Evolutionary conservation across 192 early-diverging fungal species (phyloP).

Genomic region (Podila minutissima): DNA sequence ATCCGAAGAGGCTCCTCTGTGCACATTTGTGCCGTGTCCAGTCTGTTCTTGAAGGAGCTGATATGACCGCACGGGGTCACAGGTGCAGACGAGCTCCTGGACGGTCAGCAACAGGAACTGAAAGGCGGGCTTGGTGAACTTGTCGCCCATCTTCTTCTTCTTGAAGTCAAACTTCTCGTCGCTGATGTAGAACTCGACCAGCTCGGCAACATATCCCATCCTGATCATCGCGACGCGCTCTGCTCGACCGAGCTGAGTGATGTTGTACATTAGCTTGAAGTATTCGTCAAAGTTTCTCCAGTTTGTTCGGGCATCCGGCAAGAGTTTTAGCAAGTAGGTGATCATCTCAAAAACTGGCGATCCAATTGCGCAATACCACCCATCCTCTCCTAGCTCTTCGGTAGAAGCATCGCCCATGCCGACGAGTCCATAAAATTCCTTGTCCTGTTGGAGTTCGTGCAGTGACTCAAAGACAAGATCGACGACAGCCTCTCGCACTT

Average conservation of each 20-base stretch:
- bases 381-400: constrained; percentile 7
- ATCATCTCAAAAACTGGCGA: constrained; percentile 30
- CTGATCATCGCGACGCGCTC: constrained; percentile 46
- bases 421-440: constrained; percentile 35
- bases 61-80: constrained; percentile 32
- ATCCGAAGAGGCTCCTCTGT: constrained; percentile 7
- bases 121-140: constrained; percentile 57
- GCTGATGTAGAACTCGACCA: constrained; percentile 46
- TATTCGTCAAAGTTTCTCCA: constrained; percentile 61
- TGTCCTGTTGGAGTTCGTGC: constrained; percentile 32
- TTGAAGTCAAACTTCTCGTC: constrained; percentile 47
- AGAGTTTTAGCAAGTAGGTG: constrained; percentile 17
- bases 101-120: constrained; percentile 45
- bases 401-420: neutral
- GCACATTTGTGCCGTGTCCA: neutral
- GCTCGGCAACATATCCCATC: constrained; percentile 42
- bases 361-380: constrained; percentile 13
- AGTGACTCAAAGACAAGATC: constrained; percentile 50
- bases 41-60: constrained; percentile 12
- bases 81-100: constrained; percentile 33
- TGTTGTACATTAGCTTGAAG: constrained; percentile 52
- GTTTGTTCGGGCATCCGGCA: constrained; percentile 47
- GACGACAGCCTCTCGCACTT: constrained; percentile 54
- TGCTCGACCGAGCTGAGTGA: constrained; percentile 46
- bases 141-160: constrained; percentile 60